Percentiles rank a stretch among this genome's conserved stretches.
Conservation (phyloP, 2,329 filamentous ascomycete genomes). For the Arthroderma uncinatum region DNA sequence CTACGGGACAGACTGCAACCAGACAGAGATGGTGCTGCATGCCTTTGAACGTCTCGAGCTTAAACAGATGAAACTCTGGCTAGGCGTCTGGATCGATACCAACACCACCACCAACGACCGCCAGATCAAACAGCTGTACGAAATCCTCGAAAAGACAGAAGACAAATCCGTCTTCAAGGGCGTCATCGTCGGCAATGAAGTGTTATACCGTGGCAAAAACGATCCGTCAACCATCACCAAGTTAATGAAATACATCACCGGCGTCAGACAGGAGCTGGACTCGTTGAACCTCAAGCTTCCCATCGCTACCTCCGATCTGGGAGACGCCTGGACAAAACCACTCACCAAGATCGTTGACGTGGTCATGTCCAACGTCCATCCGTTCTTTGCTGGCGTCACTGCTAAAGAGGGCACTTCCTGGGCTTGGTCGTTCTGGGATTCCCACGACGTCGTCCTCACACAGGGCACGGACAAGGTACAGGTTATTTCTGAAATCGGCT, state of each 20-base stretch:
- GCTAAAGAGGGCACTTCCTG: slow-evolving; percentile 59
- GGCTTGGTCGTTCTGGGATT: slow-evolving; percentile 74
- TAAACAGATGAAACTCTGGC: slow-evolving; percentile 72
- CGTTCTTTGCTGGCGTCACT: slow-evolving; percentile 76
- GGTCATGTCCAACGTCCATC: slow-evolving; percentile 94
- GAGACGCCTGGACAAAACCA: slow-evolving; percentile 67
- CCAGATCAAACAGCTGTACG: slow-evolving; percentile 74
- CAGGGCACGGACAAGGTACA: slow-evolving; percentile 53
- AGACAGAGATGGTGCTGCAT: slow-evolving; percentile 85
- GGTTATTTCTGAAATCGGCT: slow-evolving; percentile 82
- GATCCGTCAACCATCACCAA: slow-evolving; percentile 54
- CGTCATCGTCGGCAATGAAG: slow-evolving; percentile 54
- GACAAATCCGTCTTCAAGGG: slow-evolving; percentile 45
- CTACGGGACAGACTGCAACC: slow-evolving; percentile 95
- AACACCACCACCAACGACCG: slow-evolving; percentile 74
- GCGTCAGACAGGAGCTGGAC: slow-evolving; percentile 63
- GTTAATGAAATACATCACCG: slow-evolving; percentile 53
- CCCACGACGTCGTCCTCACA: slow-evolving; percentile 55
- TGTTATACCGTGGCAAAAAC: slow-evolving; percentile 42
- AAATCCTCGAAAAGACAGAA: slow-evolving; percentile 52
- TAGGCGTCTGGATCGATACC: slow-evolving; percentile 83
- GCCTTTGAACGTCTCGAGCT: slow-evolving; percentile 65
- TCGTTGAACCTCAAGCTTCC: slow-evolving; percentile 56
- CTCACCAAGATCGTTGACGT: slow-evolving; percentile 65
- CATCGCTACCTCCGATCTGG: slow-evolving; percentile 78